Base-by-base conservation (phyloP, 2,329 filamentous ascomycete genomes). In the Lasiodiplodia gonubiensis region DNA sequence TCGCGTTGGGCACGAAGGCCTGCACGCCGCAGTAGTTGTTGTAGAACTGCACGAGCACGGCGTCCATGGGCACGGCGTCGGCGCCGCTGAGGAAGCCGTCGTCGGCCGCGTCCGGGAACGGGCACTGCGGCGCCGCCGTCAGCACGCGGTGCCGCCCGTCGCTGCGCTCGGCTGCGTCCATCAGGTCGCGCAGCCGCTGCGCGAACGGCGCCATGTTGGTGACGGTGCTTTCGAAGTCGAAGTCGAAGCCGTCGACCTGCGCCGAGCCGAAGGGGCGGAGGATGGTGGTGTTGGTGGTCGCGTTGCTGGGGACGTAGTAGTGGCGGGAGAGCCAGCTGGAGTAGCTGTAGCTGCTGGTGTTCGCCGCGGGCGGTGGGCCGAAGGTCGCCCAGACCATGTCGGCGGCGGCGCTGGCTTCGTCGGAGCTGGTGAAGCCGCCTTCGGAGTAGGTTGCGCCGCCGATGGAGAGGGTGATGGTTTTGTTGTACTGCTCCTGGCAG, bases 211-310 rank as follows among this genome's bases (percentile, higher is more conserved):
- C 82, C 79, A 90, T 87, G 78, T 91, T 89, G 57, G 77, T 77
- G 16, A 86, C 84, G 2, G 78, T 77, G 4, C 86, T 82, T 79
- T 93, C 90, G 69, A 93, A 89, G 76, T 93, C 91, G 70, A 93
- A 88, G 78, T 93, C 91, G 76, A 93, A 92, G 4, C 91, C 91
- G 75, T 93, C 90, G 51, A 93, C 80, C 4, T 86, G 82, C 11
- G 88, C 86, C 14, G 80, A 78, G 65, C 89, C 89, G 74, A 93
- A 93, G 1, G 91, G 91, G 10, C 91, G 86, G 67, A 86, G 82
- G 8, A 80, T 80, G 1, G 76, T 77, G 49, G 78, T 81, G 35
- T 78, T 80, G 14, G 78, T 72, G 46, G 77, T 73, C 8, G 59
- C 33, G 4, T 21, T 46, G 42, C 18, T 21, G 18, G 18, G 2